These are phyloP conservation scores for Xylaria sp. DNA, from an alignment of 2,329 filamentous ascomycete genomes.

Conservation along the genomic window DNA sequence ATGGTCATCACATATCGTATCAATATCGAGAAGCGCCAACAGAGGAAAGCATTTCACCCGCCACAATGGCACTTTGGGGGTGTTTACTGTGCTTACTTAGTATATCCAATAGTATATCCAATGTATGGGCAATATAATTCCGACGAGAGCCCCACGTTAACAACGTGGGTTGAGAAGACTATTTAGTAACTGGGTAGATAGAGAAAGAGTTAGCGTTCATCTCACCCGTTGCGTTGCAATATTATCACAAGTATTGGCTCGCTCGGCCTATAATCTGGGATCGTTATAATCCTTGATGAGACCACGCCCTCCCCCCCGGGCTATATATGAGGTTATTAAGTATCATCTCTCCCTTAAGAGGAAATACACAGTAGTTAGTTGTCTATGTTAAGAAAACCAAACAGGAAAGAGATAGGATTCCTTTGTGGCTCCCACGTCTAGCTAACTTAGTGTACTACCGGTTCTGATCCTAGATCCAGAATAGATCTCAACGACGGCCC, in stretches of 20 bases:
- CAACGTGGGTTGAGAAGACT: not conserved
- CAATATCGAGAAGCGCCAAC: conserved; percentile 23
- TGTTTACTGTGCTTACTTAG: not conserved
- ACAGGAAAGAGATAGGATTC: conserved; percentile 5
- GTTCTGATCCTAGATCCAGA: not conserved
- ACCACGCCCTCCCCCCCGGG: not conserved
- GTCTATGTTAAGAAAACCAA: conserved; percentile 5
- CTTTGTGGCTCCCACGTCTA: conserved; percentile 1
- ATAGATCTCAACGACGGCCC: conserved; percentile 6
- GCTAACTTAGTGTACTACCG: not conserved
- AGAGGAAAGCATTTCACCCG: not conserved
- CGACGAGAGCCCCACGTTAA: not conserved
- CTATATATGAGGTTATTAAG: conserved; percentile 10
- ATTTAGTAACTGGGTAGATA: conserved; percentile 2
- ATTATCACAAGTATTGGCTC: not conserved
- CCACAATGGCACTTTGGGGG: conserved; percentile 1
- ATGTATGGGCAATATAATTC: conserved; percentile 10
- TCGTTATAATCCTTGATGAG: conserved; percentile 12
- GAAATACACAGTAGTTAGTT: not conserved
- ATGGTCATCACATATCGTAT: not conserved
- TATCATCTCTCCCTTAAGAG: not conserved
- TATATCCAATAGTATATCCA: conserved; percentile 7
- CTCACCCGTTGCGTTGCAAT: conserved; percentile 8
- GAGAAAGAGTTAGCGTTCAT: conserved; percentile 22
- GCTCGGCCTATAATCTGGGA: conserved; percentile 26